phyloP scores from a whole-genome alignment of 1,139 yeast species.

The Blastobotrys raffinosifermentans region DNA sequence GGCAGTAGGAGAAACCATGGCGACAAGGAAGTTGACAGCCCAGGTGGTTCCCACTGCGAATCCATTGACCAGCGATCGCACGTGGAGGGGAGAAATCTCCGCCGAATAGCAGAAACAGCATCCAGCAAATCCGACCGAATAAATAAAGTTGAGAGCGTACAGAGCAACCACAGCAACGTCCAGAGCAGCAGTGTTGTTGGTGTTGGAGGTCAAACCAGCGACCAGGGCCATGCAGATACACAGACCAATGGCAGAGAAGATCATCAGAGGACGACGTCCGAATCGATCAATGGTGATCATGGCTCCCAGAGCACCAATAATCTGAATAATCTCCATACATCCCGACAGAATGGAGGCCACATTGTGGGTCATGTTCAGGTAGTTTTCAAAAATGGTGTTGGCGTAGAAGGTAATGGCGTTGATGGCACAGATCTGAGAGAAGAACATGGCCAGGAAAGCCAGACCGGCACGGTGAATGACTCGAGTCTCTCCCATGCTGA shows the following conservation, averaged over 20 bases:
- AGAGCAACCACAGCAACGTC: slow-evolving; percentile 22
- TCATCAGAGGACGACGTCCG: slow-evolving; percentile 16
- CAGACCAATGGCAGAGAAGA: slow-evolving; percentile 19
- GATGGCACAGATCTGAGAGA: slow-evolving; percentile 68
- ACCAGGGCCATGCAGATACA: slow-evolving; percentile 19
- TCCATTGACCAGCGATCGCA: slow-evolving; percentile 54
- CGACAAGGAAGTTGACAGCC: slow-evolving; percentile 41
- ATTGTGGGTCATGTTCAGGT: slow-evolving; percentile 38
- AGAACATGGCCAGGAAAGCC: slow-evolving; percentile 46
- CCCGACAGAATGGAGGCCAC: slow-evolving; percentile 36
- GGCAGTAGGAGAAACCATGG: slow-evolving; percentile 39
- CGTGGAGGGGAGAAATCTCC: slow-evolving; percentile 56
- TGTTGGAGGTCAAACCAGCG: slow-evolving; percentile 21
- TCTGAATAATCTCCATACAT: slow-evolving; percentile 38
- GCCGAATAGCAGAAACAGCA: slow-evolving; percentile 41
- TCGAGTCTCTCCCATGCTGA: slow-evolving; percentile 37
- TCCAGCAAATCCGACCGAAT: slow-evolving; percentile 21
- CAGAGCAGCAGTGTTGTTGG: slow-evolving; percentile 15
- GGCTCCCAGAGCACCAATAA: slow-evolving; percentile 18
- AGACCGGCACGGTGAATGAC: slow-evolving; percentile 44
- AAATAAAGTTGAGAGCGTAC: slow-evolving; percentile 19
- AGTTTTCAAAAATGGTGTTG: slow-evolving; percentile 37
- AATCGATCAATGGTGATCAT: slow-evolving; percentile 19
- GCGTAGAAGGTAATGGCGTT: slow-evolving; percentile 48
- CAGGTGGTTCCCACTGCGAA: slow-evolving; percentile 36